Percentiles rank a stretch among this genome's conserved stretches.
Conservation (phyloP, 805 yeast genomes). For the Yarrowia sp. region DNA sequence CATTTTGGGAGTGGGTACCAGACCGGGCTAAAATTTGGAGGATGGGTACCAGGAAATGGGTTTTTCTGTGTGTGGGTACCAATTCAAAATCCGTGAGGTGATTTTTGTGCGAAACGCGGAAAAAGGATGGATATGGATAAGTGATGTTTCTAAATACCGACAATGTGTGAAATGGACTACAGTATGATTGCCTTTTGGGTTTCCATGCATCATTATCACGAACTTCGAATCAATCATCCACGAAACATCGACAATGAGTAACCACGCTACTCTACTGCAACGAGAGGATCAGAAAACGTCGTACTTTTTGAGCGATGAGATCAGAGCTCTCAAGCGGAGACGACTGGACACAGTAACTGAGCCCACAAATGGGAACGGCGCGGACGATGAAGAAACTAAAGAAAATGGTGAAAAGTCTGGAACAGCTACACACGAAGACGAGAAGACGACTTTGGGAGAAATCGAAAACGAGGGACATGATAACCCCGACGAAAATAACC, state of each 20-base stretch:
- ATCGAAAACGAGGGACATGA: conserved; percentile 31
- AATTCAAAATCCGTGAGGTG: too few relatives aligned
- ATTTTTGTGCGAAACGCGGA: too few relatives aligned
- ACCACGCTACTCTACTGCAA: conserved; percentile 25
- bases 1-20: too few relatives aligned
- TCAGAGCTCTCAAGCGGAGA: conserved; percentile 14
- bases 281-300: conserved; percentile 35
- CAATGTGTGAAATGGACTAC: too few relatives aligned
- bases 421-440: neutral
- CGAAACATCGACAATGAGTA: conserved; percentile 10
- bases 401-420: conserved; percentile 17
- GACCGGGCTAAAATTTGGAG: too few relatives aligned
- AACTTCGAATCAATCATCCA: neutral
- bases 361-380: neutral
- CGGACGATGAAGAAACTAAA: neutral
- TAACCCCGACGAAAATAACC: conserved; percentile 44
- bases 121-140: too few relatives aligned
- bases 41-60: too few relatives aligned
- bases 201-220: conserved; percentile 14
- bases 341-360: neutral
- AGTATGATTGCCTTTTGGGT: neutral
- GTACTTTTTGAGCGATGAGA: conserved; percentile 21
- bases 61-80: too few relatives aligned
- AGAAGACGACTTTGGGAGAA: conserved; percentile 13
- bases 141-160: too few relatives aligned